These are phyloP conservation scores for Capsella rubella DNA, from an alignment of 441 rosid species.

Conservation along the genomic window DNA sequence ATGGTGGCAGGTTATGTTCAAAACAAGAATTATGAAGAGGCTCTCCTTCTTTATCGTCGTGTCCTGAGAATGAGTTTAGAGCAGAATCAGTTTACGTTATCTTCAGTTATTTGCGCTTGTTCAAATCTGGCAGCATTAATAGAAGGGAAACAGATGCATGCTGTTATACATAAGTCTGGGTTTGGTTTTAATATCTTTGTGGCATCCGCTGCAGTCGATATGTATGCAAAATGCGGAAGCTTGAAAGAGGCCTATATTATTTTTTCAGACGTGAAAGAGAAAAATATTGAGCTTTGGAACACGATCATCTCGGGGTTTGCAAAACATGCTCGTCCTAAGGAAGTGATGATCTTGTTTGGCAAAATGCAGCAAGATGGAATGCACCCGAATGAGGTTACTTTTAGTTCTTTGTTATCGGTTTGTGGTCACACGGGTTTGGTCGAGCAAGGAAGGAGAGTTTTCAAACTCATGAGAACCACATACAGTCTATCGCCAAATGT, in stretches of 20 bases:
- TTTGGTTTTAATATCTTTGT: slow-evolving; percentile 57
- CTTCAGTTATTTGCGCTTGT: slow-evolving; percentile 73
- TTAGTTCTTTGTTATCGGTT: slow-evolving; percentile 68
- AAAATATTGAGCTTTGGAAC: slow-evolving; percentile 73
- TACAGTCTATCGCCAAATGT: slow-evolving; percentile 60
- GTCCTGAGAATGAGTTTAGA: slow-evolving; percentile 53
- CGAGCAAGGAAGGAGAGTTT: slow-evolving; percentile 61
- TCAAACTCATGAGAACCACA: slow-evolving; percentile 60
- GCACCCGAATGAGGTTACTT: slow-evolving; percentile 73
- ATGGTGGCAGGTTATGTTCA: slow-evolving; percentile 76
- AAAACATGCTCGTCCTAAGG: slow-evolving; percentile 61
- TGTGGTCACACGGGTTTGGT: slow-evolving; percentile 79
- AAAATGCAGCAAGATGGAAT: slow-evolving; percentile 84
- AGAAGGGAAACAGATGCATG: slow-evolving; percentile 71
- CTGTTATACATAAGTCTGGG: slow-evolving; percentile 63
- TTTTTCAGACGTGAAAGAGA: slow-evolving; percentile 53
- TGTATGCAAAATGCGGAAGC: slow-evolving; percentile 84
- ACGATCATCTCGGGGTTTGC: slow-evolving; percentile 75
- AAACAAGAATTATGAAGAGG: slow-evolving; percentile 74
- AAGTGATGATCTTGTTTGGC: slow-evolving; percentile 78
- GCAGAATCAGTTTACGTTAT: slow-evolving; percentile 60
- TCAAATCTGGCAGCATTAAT: slow-evolving; percentile 67
- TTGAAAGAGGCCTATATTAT: slow-evolving; percentile 63
- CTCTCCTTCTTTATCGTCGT: slow-evolving; percentile 56
- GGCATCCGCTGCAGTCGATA: slow-evolving; percentile 70